Evolutionary conservation across 2,329 filamentous ascomycete species (phyloP).

Genomic region (Trichophyton benhamiae): DNA sequence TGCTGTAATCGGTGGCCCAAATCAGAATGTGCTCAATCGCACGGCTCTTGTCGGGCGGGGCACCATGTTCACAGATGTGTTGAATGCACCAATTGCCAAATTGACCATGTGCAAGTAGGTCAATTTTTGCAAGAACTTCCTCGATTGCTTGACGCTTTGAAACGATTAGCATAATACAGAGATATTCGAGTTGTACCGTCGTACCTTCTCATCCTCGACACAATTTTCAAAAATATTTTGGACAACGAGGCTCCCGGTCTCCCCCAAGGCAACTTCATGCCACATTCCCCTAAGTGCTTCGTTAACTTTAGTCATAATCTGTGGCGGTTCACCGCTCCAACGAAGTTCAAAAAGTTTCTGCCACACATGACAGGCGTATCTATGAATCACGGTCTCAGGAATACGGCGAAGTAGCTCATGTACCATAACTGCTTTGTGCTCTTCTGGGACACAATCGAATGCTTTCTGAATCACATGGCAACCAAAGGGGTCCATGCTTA

Average conservation of each 20-base stretch:
- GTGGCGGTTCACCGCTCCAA: slow-evolving; percentile 86
- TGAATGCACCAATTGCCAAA: slow-evolving; percentile 99
- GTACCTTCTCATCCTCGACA: slow-evolving; percentile 90
- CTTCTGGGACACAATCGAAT: slow-evolving; percentile 92
- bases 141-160: slow-evolving; percentile 87
- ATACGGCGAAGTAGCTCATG: slow-evolving; percentile 90
- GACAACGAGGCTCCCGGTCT: slow-evolving; percentile 94
- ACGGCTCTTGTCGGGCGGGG: slow-evolving; percentile 76
- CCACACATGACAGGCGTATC: slow-evolving; percentile 98
- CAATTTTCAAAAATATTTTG: slow-evolving; percentile 99
- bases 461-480: slow-evolving; percentile 98
- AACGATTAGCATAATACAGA: slow-evolving; percentile 5
- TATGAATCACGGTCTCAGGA: slow-evolving; percentile 93
- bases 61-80: slow-evolving; percentile 95
- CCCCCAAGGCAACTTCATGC: slow-evolving; percentile 93
- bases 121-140: slow-evolving; percentile 87
- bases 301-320: slow-evolving; percentile 98
- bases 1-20: slow-evolving; percentile 91
- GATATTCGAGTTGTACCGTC: slow-evolving; percentile 14
- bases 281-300: slow-evolving; percentile 92
- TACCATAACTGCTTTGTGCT: slow-evolving; percentile 98
- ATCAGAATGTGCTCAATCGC: slow-evolving; percentile 92
- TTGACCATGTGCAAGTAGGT: slow-evolving; percentile 91
- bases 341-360: slow-evolving; percentile 97
- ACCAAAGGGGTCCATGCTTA: slow-evolving; percentile 98